Evolutionary conservation across 192 early-diverging fungal species (phyloP), one percentile per base, ranked within the genome.

Genomic region (Linnemannia zychae): DNA sequence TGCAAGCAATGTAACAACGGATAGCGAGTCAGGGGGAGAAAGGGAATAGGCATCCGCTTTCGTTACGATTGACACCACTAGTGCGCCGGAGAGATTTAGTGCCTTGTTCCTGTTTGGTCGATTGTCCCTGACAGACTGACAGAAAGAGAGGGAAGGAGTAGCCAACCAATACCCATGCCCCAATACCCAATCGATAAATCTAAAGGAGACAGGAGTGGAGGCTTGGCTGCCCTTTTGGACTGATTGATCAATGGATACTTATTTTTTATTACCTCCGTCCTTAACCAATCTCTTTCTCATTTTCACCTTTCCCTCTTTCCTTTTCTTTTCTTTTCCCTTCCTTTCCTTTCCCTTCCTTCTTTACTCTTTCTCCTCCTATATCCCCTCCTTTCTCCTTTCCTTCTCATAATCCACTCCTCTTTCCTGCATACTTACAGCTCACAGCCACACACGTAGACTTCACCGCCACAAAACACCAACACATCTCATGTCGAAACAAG

Each of bases 381-480:
- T n/a, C n/a, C 28, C 57, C 22, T 22, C 28, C 13, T 3, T 15
- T 31, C 28, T 28, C 57, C 28, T 24, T 12, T 60, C 22, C 3
- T 60, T 24, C 40, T 44, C 40, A 6, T 44, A 44, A 44, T 63
- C 57, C 28, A 63, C 28, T 63, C 57, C 57, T 63, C 57, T 63
- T 63, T 31, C 57, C 57, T 63, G 57, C 57, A 63, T 63, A 63
- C n/a, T 63, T 28, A n/a, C 28, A 63, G 24, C 57, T 28, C 57
- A 63, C 57, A 57, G 57, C 57, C 57, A 63, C 57, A 63, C 57
- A 33, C 57, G 22, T 7, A 0, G 22, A 57, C 40, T 9, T 3
- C 40, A 44, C 40, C 40, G 40, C 40, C 57, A 63, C 24, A 2
- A 63, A 63, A 15, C 9, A 49, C 1, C 5, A 49, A 17, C 6